Base-by-base conservation (phyloP, 1,284 basidiomycete genomes). In the Ceratobasidium sp. region DNA sequence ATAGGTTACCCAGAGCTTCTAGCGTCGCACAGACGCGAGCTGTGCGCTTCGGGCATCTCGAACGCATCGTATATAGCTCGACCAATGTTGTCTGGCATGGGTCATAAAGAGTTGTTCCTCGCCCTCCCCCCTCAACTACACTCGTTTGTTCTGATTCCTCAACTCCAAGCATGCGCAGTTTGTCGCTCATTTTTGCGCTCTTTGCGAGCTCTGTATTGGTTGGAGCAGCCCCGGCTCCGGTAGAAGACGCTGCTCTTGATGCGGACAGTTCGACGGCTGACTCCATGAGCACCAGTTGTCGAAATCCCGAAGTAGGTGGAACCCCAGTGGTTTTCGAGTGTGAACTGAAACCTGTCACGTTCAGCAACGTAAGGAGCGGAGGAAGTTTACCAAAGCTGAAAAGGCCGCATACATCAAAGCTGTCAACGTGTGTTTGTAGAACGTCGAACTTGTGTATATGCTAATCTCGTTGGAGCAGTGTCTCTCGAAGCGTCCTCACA, bases 371-470 rank as follows among this genome's bases (percentile, higher is more conserved):
- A 59, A 50, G 21, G 67, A 71, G 16, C 60, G 67, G 67, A 57
- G 67, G 12, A 36, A 2, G 10, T 71, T 71, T 23, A 46, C 45
- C 4, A 36, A 43, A 1, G 18, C 43, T 36, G 55, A 71, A 39
- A 71, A 71, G 36, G 67, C 67, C 43, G 67, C 67, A 21, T 71
- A 71, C 45, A 71, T 71, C 45, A 32, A 28, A 5, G 67, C 67
- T 14, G 67, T 71, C 43, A 71, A 71, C 32, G 67, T 71, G 23
- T 21, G 67, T 41, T 1, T 28, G 6, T 9, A 4, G 6, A 8
- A 43, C 12, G 18, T n/a, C 16, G 23, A 46, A 6, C 10, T 26
- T 28, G 21, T 1, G 10, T 45, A n/a, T 30, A 45, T 30, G 23
- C 59, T 45, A 1, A 61, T 39, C n/a, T 21, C 32, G 26, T 58